Evolutionary conservation across 441 rosid species (phyloP).

Genomic region (Pelargonium australe): DNA sequence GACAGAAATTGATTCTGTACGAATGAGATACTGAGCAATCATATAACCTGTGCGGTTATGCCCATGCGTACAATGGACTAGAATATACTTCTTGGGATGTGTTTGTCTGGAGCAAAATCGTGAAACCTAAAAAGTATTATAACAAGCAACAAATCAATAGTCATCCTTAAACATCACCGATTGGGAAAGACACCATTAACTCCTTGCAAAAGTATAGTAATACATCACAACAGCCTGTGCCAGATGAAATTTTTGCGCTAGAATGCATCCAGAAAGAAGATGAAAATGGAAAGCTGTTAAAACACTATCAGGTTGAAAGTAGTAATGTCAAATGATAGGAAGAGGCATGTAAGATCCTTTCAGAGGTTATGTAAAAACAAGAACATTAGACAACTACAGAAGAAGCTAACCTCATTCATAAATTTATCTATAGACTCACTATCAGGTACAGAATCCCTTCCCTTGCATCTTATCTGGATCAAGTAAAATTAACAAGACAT

Average conservation of each 20-base stretch:
- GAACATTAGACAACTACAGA: not conserved
- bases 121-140: conserved; percentile 3
- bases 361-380: not conserved
- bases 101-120: conserved; percentile 39
- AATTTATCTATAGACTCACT: conserved; percentile 78
- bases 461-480: conserved; percentile 79
- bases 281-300: not conserved
- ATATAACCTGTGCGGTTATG: conserved; percentile 97
- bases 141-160: not conserved
- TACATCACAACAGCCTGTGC: not conserved
- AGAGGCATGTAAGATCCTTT: not conserved
- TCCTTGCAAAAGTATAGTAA: not conserved
- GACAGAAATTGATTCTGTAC: conserved; percentile 73
- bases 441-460: conserved; percentile 90
- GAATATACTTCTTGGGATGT: conserved; percentile 66
- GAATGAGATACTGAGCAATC: conserved; percentile 93
- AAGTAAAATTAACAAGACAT: conserved; percentile 13
- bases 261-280: not conserved
- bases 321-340: conserved; percentile 1
- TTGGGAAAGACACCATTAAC: conserved; percentile 5
- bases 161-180: not conserved
- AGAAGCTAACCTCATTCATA: conserved; percentile 66
- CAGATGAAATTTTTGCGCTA: not conserved
- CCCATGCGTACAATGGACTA: conserved; percentile 99
- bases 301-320: not conserved